Evolutionary conservation across 345 rosid species (phyloP).

Genomic region (Acer yangbiense): DNA sequence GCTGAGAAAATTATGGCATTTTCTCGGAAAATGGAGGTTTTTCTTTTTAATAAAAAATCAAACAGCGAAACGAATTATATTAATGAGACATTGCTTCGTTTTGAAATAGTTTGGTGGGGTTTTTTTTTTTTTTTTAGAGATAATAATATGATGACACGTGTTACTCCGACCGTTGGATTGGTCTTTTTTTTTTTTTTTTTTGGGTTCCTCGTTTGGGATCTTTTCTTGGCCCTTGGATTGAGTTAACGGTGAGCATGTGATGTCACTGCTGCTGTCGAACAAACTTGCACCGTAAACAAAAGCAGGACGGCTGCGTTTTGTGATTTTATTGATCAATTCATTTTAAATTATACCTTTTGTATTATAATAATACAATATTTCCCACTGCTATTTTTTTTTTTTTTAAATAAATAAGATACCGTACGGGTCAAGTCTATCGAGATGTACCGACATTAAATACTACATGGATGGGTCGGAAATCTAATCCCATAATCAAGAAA

Average conservation of each 20-base stretch:
- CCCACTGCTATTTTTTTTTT: too few species aligned
- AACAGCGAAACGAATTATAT: background rate
- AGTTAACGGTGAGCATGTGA: background rate
- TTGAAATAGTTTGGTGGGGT: background rate
- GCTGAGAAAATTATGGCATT: slow-evolving; percentile 39
- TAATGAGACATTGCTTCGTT: background rate
- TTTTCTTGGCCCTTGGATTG: background rate
- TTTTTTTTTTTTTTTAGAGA: background rate
- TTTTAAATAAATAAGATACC: too few species aligned
- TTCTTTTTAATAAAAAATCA: background rate
- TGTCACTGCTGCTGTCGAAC: background rate
- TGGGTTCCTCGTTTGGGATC: too few species aligned
- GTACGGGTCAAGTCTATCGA: too few species aligned
- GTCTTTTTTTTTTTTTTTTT: background rate
- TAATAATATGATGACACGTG: background rate
- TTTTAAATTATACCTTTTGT: too few species aligned
- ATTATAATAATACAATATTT: too few species aligned
- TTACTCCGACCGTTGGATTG: slow-evolving; percentile 13
- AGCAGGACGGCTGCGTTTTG: background rate
- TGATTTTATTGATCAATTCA: too few species aligned
- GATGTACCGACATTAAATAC: too few species aligned
- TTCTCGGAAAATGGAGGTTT: slow-evolving; percentile 35
- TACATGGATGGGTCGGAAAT: too few species aligned
- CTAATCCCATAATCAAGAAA: too few species aligned
- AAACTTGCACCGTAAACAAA: background rate